Percentiles rank a stretch among this genome's conserved stretches.
phyloP scores from a whole-genome alignment of 768 basidiomycete genomes.

The Lactarius evosmus region DNA sequence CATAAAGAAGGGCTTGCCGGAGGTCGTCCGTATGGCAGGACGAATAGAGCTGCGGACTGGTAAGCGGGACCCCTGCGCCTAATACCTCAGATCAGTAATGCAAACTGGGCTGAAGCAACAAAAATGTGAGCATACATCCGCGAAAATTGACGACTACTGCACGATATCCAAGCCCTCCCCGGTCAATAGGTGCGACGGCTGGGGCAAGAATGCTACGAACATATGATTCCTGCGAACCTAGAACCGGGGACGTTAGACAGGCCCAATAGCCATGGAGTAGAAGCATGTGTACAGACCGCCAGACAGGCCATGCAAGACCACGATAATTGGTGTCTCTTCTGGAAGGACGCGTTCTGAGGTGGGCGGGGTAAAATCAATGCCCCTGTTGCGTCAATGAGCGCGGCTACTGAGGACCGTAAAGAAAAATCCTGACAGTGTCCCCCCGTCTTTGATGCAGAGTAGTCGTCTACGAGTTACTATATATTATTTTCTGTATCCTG shows the following conservation, averaged over 20 bases:
- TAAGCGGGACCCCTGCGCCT: conserved; percentile 21
- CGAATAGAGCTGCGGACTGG: conserved; percentile 63
- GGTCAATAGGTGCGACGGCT: conserved; percentile 61
- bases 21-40: conserved; percentile 90
- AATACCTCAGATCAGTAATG: background rate
- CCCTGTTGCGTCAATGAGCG: conserved; percentile 39
- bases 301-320: conserved; percentile 50
- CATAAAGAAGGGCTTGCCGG: conserved; percentile 73
- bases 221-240: conserved; percentile 88
- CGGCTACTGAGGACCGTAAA: background rate
- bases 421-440: conserved; percentile 51
- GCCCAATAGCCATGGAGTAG: conserved; percentile 5
- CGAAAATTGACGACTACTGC: conserved; percentile 90
- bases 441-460: conserved; percentile 55
- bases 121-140: conserved; percentile 58
- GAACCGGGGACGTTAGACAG: background rate
- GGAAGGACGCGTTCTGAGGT: conserved; percentile 30
- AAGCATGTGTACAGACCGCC: conserved; percentile 38
- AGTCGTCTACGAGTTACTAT: conserved; percentile 39
- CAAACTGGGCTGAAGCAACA: conserved; percentile 1
- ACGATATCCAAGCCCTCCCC: conserved; percentile 89
- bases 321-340: conserved; percentile 50
- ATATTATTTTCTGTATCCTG: background rate
- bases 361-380: conserved; percentile 61
- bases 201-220: conserved; percentile 78